Evolutionary conservation across 495 filamentous ascomycete species (phyloP).

Genomic region (Aspergillus saccharolyticus): DNA sequence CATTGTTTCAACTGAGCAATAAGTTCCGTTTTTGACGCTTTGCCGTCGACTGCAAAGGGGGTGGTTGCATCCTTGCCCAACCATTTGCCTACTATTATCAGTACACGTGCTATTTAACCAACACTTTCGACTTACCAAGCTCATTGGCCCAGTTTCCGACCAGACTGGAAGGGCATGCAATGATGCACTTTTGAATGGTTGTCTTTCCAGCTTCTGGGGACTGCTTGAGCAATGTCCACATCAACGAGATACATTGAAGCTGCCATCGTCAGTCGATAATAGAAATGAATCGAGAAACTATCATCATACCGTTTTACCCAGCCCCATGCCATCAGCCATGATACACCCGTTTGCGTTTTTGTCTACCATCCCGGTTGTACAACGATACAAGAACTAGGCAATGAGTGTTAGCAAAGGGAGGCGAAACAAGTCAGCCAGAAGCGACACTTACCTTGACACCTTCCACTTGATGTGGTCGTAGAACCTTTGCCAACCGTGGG

Average conservation of each 20-base stretch:
- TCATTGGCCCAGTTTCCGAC: constrained; percentile 99
- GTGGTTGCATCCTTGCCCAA: constrained; percentile 85
- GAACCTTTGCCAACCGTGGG: constrained; percentile 80
- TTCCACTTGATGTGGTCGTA: constrained; percentile 96
- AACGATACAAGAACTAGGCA: constrained; percentile 77
- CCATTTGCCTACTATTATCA: constrained; percentile 67
- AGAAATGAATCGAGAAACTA: neutral
- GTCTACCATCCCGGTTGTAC: constrained; percentile 90
- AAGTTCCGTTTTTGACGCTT: constrained; percentile 90
- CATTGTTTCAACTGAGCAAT: constrained; percentile 88
- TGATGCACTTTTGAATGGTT: constrained; percentile 95
- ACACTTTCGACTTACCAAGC: constrained; percentile 34
- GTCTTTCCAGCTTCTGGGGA: constrained; percentile 89
- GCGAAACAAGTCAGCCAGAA: neutral
- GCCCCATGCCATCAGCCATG: constrained; percentile 99
- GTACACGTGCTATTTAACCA: neutral
- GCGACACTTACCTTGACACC: constrained; percentile 67
- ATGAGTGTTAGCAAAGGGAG: constrained; percentile 5
- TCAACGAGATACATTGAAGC: constrained; percentile 71
- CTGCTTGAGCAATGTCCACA: constrained; percentile 97
- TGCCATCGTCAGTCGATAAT: constrained; percentile 32
- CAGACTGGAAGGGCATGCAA: constrained; percentile 96
- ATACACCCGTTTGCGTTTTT: constrained; percentile 94
- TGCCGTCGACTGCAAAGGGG: constrained; percentile 95
- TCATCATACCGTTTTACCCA: constrained; percentile 78